Evolutionary conservation across 306 rosid species (phyloP).

Genomic region (Sechiopsis laciniata): DNA sequence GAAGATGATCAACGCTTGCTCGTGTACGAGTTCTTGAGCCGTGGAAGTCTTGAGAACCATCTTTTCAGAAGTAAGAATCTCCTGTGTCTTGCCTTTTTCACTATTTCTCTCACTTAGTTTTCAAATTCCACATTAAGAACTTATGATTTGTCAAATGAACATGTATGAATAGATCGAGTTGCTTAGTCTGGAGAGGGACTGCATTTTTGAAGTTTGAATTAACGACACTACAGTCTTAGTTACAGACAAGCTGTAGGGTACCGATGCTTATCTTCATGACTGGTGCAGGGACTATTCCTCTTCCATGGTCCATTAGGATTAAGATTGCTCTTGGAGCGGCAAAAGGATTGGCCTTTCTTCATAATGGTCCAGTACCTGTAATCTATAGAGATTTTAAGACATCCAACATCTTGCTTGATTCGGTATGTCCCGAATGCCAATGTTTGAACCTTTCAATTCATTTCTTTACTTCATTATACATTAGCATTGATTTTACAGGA

Average conservation of each 20-base stretch:
- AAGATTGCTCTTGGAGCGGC: constrained; percentile 95
- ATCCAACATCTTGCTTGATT: constrained; percentile 89
- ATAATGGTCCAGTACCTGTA: constrained; percentile 84
- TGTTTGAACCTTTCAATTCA: not conserved
- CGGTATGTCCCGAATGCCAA: constrained; percentile 42
- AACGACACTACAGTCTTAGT: not conserved
- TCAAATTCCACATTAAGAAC: not conserved
- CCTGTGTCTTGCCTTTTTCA: not conserved
- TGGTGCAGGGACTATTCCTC: constrained; percentile 89
- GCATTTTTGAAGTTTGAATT: not conserved
- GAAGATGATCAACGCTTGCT: constrained; percentile 95
- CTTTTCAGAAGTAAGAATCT: constrained; percentile 79
- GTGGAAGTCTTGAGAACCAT: constrained; percentile 98
- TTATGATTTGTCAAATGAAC: not conserved
- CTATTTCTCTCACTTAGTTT: not conserved
- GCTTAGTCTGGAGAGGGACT: constrained; percentile 8
- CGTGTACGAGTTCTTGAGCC: constrained; percentile 93
- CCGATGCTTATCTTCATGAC: constrained; percentile 31
- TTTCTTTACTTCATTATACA: constrained; percentile 7
- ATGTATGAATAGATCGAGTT: constrained; percentile 12
- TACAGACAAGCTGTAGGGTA: not conserved
- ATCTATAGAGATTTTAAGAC: constrained; percentile 97
- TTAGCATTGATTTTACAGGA: constrained; percentile 40
- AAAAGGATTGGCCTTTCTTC: constrained; percentile 94
- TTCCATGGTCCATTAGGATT: constrained; percentile 87